Base-by-base conservation (phyloP, 805 yeast species). In the Starmerella kuoi region DNA sequence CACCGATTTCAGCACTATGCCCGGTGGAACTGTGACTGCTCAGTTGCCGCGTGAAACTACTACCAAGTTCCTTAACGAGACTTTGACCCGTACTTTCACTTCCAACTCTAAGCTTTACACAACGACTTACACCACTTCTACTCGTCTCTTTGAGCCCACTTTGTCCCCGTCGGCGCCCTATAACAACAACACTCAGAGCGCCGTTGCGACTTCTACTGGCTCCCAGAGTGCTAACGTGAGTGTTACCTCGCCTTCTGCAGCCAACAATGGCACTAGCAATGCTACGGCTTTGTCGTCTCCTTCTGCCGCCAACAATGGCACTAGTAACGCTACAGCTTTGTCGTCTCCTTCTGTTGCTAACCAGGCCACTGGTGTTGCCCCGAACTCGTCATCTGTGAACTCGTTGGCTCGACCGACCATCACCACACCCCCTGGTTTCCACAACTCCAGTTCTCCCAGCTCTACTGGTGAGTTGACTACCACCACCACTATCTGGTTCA, bases 1-100 rank as follows among this genome's bases (percentile, higher is more conserved):
- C 21, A 51, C 54, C 5, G 49, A 19, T 26, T 15, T 39, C 35
- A 38, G 48, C 15, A 51, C 54, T 2, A 53, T 47, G 9, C 45
- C 49, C 9, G 47, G 46, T 8, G 48, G 40, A n/a, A 41, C 46
- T 5, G 46, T 47, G 19, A 38, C 37, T 14, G n/a, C n/a, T n/a
- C n/a, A n/a, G n/a, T n/a, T n/a, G n/a, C n/a, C n/a, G n/a, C n/a
- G n/a, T n/a, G n/a, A n/a, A 30, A 41, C 54, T 15, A 25, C 41
- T n/a, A 48, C 52, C 4, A 24, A 14, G 5, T 27, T 32, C 22
- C 20, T 23, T 8, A 35, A 24, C 12, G 35, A 22, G 12, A 49
- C 52, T 3, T 26, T 41, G 30, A 46, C 46, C 6, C 19, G 34
- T 20, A 49, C 53, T n/a, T 44, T 32, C 40, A 47, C 51, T 11